phyloP scores from a whole-genome alignment of 345 rosid species.

The Euphorbia lathyris region DNA sequence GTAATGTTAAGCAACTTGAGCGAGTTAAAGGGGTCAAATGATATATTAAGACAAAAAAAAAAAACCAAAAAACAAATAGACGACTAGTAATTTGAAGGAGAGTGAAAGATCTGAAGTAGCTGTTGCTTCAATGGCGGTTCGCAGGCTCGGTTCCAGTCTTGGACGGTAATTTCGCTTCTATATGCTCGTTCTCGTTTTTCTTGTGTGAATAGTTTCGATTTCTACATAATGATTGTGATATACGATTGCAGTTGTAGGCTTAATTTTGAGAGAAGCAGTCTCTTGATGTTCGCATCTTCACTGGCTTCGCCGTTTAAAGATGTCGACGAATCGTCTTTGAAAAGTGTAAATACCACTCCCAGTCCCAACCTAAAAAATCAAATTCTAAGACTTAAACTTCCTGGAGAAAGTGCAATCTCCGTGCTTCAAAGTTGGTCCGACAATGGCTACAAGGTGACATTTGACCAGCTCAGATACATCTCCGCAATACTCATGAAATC shows the following conservation, averaged over 20 bases:
- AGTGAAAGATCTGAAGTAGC: not conserved
- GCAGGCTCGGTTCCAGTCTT: constrained; percentile 15
- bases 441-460: constrained; percentile 35
- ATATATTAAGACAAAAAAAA: too few species aligned
- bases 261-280: not conserved
- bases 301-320: constrained; percentile 11
- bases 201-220: not conserved
- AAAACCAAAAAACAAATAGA: too few species aligned
- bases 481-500: constrained; percentile 32
- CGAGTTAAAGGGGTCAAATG: too few species aligned
- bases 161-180: constrained; percentile 7
- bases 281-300: constrained; percentile 30
- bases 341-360: not conserved
- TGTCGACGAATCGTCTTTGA: not conserved
- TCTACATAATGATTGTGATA: not conserved
- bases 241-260: not conserved
- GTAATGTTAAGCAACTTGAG: too few species aligned
- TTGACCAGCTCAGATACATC: constrained; percentile 42
- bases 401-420: constrained; percentile 25
- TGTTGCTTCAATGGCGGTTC: constrained; percentile 27
- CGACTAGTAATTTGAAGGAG: too few species aligned
- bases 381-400: constrained; percentile 36
- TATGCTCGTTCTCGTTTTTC: not conserved
- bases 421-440: constrained; percentile 37
- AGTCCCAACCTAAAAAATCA: constrained; percentile 22